Evolutionary conservation across 1,284 basidiomycete genomes (phyloP), one percentile per base, ranked within the genome.

Genomic region (Melampsora larici-populina): DNA sequence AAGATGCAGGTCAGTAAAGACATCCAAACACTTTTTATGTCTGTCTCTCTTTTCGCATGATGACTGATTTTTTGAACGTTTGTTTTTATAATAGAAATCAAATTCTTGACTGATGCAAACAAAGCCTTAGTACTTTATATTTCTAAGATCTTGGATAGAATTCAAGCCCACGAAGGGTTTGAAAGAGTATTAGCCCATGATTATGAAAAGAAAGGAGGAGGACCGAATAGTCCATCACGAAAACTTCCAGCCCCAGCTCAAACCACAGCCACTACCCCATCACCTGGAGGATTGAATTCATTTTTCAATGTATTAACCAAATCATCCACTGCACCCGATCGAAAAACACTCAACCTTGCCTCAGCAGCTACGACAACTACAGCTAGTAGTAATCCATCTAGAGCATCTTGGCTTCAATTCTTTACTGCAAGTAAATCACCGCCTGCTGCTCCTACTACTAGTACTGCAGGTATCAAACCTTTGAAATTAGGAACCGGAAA

Each of bases 141-240:
- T 24, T 93, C 92, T 74, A 97, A 97, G 87, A 97, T 97, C 81
- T 91, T 97, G 81, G 93, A 97, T 86, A 89, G 94, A 73, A 96
- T 97, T 83, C 93, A 96, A 79, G 89, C 92, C 2, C 90, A 93
- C 82, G 93, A 95, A 84, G 94, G 93, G 40, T 96, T 93, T 84
- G 94, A 97, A 84, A 92, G 94, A 81, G 90, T 97, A 73, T 88
- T 97, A 36, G 91, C 94, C 29, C 89, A 89, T 67, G 94, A 97
- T 83, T 94, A 93, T 82, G 24, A 48, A 18, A 77, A 77, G 36
- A 49, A 75, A n/a, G 62, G 62, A 7, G 31, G 62, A 8, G 91
- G 90, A 71, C 88, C 88, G 81, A 86, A 86, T 60, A 86, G 69
- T 81, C 67, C 31, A 21, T 63, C 17, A 48, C 63, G 40, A 67